These are phyloP conservation scores for Saturnispora sekii DNA, from an alignment of 805 yeast species.

Conservation along the genomic window DNA sequence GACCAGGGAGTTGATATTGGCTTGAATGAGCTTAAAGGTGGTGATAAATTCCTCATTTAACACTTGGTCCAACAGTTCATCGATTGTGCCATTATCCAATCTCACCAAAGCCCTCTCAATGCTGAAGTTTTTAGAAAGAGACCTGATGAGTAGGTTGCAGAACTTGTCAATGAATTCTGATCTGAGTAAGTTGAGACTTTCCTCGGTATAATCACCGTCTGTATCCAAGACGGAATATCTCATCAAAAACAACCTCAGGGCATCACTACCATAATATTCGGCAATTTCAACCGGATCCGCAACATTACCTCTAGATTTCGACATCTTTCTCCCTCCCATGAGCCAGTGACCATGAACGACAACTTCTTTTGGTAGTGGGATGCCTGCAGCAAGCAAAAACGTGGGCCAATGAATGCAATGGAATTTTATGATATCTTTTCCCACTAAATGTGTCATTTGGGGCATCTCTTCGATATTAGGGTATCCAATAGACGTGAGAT, in stretches of 20 bases:
- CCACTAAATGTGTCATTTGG: conserved; percentile 60
- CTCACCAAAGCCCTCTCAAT: conserved; percentile 35
- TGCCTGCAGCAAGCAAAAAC: conserved; percentile 71
- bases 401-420: conserved; percentile 95
- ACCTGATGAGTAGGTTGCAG: conserved; percentile 69
- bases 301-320: conserved; percentile 86
- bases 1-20: conserved; percentile 28
- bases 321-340: conserved; percentile 84
- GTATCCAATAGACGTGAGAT: conserved; percentile 60
- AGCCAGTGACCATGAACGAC: conserved; percentile 95
- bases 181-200: conserved; percentile 40
- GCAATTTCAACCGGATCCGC: conserved; percentile 76
- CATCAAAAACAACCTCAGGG: conserved; percentile 64
- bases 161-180: conserved; percentile 69
- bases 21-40: conserved; percentile 22
- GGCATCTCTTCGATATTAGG: conserved; percentile 27
- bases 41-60: conserved; percentile 12
- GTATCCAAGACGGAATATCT: conserved; percentile 64
- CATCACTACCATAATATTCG: conserved; percentile 57
- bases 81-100: conserved; percentile 19
- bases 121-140: conserved; percentile 61
- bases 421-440: conserved; percentile 84
- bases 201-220: conserved; percentile 74
- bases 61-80: conserved; percentile 14
- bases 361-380: conserved; percentile 60